These are phyloP conservation scores for Epicoccum nigrum DNA, from an alignment of 2,329 filamentous ascomycete species.

Conservation along the genomic window DNA sequence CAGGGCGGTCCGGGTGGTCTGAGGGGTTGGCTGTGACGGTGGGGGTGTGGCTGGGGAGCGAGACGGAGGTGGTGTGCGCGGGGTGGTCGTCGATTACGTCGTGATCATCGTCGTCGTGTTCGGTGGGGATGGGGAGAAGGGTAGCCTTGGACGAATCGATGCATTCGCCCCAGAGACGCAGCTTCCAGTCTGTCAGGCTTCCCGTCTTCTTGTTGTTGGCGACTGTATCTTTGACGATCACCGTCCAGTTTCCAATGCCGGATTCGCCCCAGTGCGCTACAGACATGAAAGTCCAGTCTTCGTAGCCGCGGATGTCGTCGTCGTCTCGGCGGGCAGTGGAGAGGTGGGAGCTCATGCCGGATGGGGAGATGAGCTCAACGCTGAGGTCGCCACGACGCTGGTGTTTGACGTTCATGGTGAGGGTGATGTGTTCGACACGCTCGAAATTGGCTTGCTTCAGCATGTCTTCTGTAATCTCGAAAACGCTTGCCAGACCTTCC, in stretches of 20 bases:
- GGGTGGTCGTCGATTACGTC: constrained; percentile 63
- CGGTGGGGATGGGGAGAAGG: constrained; percentile 79
- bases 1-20: constrained; percentile 59
- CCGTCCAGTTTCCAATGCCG: constrained; percentile 86
- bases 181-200: constrained; percentile 85
- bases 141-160: constrained; percentile 76
- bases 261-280: constrained; percentile 96
- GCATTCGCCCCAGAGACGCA: constrained; percentile 92
- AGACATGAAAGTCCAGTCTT: constrained; percentile 99
- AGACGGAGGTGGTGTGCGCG: constrained; percentile 65
- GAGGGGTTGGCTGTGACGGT: constrained; percentile 52
- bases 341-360: constrained; percentile 81
- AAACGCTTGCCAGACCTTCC: constrained; percentile 76
- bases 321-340: constrained; percentile 77
- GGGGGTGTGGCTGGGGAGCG: constrained; percentile 56
- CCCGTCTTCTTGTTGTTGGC: constrained; percentile 75
- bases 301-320: constrained; percentile 70
- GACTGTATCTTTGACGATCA: constrained; percentile 83
- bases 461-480: constrained; percentile 82
- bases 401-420: constrained; percentile 96
- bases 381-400: constrained; percentile 87
- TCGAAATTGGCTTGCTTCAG: constrained; percentile 82
- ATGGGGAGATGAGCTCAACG: constrained; percentile 86
- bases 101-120: constrained; percentile 83
- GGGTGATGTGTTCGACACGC: constrained; percentile 89